These are phyloP conservation scores for Nicotiana otophora DNA, from an alignment of 257 asterid species.

Conservation along the genomic window DNA sequence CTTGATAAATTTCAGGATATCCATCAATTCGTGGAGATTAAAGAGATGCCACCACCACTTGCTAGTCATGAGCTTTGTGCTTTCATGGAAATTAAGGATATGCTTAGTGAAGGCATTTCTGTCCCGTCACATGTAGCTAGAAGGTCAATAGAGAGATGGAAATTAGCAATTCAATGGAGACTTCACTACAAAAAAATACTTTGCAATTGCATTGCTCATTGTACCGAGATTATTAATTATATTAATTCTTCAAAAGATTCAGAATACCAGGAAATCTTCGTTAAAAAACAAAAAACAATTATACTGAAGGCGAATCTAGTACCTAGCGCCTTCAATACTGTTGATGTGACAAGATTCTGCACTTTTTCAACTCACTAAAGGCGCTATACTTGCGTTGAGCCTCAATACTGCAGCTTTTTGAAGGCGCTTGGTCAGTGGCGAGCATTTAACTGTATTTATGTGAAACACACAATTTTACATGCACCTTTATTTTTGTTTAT, in stretches of 20 bases:
- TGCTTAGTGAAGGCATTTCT: conserved; percentile 6
- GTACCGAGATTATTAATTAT: conserved; percentile 21
- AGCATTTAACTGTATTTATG: no score
- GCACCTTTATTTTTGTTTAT: no score
- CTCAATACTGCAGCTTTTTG: no score
- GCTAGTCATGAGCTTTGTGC: conserved; percentile 34
- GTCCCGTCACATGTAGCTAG: conserved; percentile 20
- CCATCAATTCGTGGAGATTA: not conserved
- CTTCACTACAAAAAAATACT: conserved; percentile 48
- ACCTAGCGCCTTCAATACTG: no score
- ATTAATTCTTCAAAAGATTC: not conserved
- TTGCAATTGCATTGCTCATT: conserved; percentile 39
- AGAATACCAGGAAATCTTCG: not conserved
- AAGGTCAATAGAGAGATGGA: conserved; percentile 46
- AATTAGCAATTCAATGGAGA: conserved; percentile 65
- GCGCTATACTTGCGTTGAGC: no score
- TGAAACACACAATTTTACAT: no score
- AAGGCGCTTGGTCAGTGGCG: no score
- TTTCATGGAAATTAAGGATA: conserved; percentile 26
- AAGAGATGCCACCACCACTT: conserved; percentile 18
- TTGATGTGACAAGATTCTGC: no score
- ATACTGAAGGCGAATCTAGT: no score
- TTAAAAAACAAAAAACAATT: not conserved
- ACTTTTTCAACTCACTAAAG: no score
- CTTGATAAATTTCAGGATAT: conserved; percentile 32